phyloP scores from a whole-genome alignment of 1,284 basidiomycete genomes.

The Schizophyllum amplum region DNA sequence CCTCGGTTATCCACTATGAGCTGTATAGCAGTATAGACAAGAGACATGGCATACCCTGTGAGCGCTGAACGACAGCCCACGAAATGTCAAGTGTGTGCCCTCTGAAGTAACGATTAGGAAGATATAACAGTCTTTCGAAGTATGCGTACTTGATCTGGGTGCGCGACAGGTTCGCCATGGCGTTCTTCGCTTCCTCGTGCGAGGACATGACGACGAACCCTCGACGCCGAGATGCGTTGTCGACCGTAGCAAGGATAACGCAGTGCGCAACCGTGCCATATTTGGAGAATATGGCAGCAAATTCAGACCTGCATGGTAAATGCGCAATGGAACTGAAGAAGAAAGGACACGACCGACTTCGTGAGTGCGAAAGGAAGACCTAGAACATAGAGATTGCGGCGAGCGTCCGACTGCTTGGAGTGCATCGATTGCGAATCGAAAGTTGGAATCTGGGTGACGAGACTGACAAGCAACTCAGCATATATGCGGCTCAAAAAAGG shows the following conservation, averaged over 20 bases:
- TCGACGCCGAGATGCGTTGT: conserved; percentile 69
- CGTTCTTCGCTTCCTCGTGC: conserved; percentile 57
- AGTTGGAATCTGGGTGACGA: conserved; percentile 18
- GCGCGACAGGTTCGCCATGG: conserved; percentile 57
- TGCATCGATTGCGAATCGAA: conserved; percentile 8
- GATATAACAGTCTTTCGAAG: conserved; percentile 1
- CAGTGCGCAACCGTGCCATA: conserved; percentile 63
- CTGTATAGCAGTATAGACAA: conserved; percentile 1
- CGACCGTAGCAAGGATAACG: conserved; percentile 72
- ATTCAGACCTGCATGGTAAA: conserved; percentile 41
- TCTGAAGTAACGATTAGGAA: conserved; percentile 24
- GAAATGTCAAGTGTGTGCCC: conserved; percentile 68
- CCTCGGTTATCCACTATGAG: conserved; percentile 33
- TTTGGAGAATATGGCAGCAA: conserved; percentile 49
- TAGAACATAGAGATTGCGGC: conserved; percentile 73
- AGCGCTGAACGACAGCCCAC: conserved; percentile 77
- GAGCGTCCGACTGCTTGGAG: conserved; percentile 36
- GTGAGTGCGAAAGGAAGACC: conserved; percentile 70
- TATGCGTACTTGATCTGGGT: conserved; percentile 57
- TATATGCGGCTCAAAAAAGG: conserved; percentile 1
- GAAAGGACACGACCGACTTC: conserved; percentile 39
- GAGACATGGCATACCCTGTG: conserved; percentile 45
- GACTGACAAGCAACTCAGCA: conserved; percentile 23
- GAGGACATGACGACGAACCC: conserved; percentile 73
- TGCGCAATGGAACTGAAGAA: background rate